These are phyloP conservation scores for Fragaria nilgerrensis DNA, from an alignment of 306 rosid genomes.

Conservation along the genomic window DNA sequence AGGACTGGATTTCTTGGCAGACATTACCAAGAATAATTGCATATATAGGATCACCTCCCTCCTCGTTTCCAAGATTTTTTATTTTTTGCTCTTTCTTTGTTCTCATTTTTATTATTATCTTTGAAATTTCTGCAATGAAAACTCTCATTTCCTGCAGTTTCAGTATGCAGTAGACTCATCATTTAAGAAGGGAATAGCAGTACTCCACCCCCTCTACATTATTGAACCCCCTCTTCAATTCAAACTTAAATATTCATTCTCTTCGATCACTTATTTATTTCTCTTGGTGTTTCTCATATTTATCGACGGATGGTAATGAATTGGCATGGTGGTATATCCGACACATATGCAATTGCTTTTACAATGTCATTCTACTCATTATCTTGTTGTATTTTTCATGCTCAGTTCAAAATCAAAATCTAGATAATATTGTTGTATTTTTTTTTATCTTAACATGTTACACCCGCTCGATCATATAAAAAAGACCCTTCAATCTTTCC, in stretches of 20 bases:
- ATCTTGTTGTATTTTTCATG: neutral
- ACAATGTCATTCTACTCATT: neutral
- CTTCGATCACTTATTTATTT: neutral
- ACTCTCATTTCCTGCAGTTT: neutral
- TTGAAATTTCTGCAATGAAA: neutral
- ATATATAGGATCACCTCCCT: slow-evolving; percentile 2
- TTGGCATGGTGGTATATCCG: neutral
- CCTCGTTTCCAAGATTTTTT: neutral
- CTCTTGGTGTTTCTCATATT: neutral
- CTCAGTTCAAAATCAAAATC: neutral
- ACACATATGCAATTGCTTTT: neutral
- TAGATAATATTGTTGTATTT: neutral
- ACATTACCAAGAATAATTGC: slow-evolving; percentile 15
- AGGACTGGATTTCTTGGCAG: slow-evolving; percentile 7
- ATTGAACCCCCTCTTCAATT: neutral
- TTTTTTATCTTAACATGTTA: too few species aligned
- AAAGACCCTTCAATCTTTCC: too few species aligned
- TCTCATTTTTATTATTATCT: neutral
- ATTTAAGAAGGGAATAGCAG: slow-evolving; percentile 1
- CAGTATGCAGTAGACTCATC: slow-evolving; percentile 9
- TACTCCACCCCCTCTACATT: neutral
- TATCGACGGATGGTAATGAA: neutral
- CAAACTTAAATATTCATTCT: slow-evolving; percentile 1
- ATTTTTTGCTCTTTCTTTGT: neutral
- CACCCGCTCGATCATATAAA: too few species aligned